Evolutionary conservation across 257 asterid genomes (phyloP), one percentile per base, ranked within the genome.

Genomic region (Ballota nigra): DNA sequence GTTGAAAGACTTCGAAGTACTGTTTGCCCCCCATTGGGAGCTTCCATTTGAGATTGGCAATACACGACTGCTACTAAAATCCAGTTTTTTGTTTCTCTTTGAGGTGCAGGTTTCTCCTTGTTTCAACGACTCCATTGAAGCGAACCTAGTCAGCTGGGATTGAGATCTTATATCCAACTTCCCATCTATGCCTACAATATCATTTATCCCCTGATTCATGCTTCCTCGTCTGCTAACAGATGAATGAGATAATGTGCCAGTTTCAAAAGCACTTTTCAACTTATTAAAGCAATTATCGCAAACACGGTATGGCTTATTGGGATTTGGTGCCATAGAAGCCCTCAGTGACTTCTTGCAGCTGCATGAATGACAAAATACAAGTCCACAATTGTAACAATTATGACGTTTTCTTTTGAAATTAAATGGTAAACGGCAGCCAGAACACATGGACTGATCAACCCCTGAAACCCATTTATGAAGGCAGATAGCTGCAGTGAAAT

Each of bases 321-420:
- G 97, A 77, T 90, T 88, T 26, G 98, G 95, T 12, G 98, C 98
- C 97, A 90, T 86, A 34, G 98, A 90, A 68, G 97, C 97, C 89
- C 87, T 86, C 58, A 84, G 75, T 40, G 94, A 92, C 88, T 92
- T 92, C 90, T 88, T 90, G 82, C 89, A 90, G 86, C 96, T 92
- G 84, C 98, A 92, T 9, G 98, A 86, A 79, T 92, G 90, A 72
- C 98, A 92, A 81, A 89, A 92, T 45, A 90, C 95, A 45, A 90
- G 95, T 23, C 97, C 98, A 72, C 98, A 92, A 77, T 92, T 92
- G 75, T 90, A 92, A 84, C 98, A 92, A 72, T 92, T 92, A 80
- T 92, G 98, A 34, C 98, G 97, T 76, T 92, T 92, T 79, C 97
- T 83, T 79, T 88, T 92, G 83, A 92, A 92, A 80, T 88, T 92